phyloP scores from a whole-genome alignment of 225 moss, liverwort and hornwort genomes.

The Marchantia paleacea region DNA sequence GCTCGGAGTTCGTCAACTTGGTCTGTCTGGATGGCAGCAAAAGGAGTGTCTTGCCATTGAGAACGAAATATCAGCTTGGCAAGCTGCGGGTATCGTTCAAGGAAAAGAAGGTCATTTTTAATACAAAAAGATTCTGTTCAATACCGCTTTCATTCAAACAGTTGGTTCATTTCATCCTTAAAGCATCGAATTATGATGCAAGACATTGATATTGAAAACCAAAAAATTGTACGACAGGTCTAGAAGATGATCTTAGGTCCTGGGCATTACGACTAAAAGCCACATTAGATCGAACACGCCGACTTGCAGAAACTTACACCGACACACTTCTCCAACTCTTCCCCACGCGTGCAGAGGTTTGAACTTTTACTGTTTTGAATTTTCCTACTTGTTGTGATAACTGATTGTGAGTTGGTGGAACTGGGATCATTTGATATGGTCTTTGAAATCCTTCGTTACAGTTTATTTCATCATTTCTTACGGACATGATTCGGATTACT shows the following conservation, averaged over 20 bases:
- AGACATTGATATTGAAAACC: too few species aligned
- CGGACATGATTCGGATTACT: too few species aligned
- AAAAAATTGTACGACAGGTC: slow-evolving; percentile 21
- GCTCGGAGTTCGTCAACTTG: slow-evolving; percentile 78
- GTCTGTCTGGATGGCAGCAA: slow-evolving; percentile 75
- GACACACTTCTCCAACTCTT: slow-evolving; percentile 86
- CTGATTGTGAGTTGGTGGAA: too few species aligned
- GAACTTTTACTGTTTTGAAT: not conserved
- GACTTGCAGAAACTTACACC: slow-evolving; percentile 81
- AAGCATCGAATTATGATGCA: not conserved
- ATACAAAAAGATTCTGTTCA: not conserved
- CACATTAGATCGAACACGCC: slow-evolving; percentile 78
- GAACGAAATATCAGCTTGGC: slow-evolving; percentile 84
- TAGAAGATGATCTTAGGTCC: slow-evolving; percentile 45
- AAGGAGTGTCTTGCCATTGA: slow-evolving; percentile 82
- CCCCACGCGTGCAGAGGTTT: slow-evolving; percentile 51
- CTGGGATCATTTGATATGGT: too few species aligned
- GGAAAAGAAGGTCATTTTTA: slow-evolving; percentile 24
- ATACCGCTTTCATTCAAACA: too few species aligned
- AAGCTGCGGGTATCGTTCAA: slow-evolving; percentile 52
- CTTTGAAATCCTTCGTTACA: too few species aligned
- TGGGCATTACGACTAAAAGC: slow-evolving; percentile 85
- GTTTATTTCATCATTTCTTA: too few species aligned
- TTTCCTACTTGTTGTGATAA: too few species aligned
- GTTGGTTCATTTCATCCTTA: not conserved